phyloP scores from a whole-genome alignment of 345 rosid species.

The Anastatica hierochuntica region DNA sequence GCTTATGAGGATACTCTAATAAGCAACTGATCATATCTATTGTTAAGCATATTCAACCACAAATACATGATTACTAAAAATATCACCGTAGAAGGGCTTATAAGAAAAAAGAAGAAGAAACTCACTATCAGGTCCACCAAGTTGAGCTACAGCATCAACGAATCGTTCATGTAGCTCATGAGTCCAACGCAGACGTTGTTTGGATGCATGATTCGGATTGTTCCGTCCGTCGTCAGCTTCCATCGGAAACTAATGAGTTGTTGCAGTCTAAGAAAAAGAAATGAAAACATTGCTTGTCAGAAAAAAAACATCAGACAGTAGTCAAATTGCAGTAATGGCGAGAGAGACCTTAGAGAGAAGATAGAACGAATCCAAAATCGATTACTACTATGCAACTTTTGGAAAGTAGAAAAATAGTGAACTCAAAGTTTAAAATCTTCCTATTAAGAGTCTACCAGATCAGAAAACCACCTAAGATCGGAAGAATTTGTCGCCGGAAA shows the following conservation, averaged over 20 bases:
- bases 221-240: conserved; percentile 62
- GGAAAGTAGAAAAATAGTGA: not conserved
- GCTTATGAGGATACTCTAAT: too few relatives aligned
- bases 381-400: not conserved
- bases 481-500: not conserved
- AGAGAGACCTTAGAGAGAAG: too few relatives aligned
- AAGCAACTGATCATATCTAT: too few relatives aligned
- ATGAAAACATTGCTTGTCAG: conserved; percentile 33
- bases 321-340: not conserved
- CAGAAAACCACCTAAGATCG: conserved; percentile 4
- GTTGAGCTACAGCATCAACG: conserved; percentile 98
- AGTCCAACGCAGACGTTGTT: conserved; percentile 96
- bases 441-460: not conserved
- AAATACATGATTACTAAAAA: not conserved
- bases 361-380: not conserved
- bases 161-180: conserved; percentile 98
- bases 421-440: conserved; percentile 2
- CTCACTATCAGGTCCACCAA: conserved; percentile 98
- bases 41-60: too few relatives aligned
- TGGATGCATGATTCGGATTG: conserved; percentile 79
- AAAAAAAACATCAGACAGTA: conserved; percentile 33
- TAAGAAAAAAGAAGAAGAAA: conserved; percentile 13
- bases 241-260: conserved; percentile 51
- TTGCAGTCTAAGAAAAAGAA: conserved; percentile 30
- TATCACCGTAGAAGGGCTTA: not conserved